Base-by-base conservation (phyloP, 208 protist species). In the Trypanosoma vivax region DNA sequence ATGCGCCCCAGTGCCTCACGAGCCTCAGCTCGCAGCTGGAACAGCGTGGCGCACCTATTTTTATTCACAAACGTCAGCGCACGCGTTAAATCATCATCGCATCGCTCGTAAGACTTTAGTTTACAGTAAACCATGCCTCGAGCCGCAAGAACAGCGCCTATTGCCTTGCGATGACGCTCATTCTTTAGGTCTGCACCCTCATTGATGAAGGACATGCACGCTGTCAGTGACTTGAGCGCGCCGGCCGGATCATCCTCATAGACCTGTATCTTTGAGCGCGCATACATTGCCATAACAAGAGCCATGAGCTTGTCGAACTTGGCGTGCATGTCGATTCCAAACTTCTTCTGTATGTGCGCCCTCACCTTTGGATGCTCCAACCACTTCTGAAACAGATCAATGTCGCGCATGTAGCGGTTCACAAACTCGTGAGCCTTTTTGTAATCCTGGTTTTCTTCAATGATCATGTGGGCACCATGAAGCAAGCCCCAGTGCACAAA, bases 321-420 rank as follows among this genome's bases (percentile, higher is more conserved):
- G 40, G 75, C 80, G 35, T 67, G 56, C 76, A 90, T 85, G 52
- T 90, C 81, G 19, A 90, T 60, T 18, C 80, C 77, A 54, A 93
- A 88, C 61, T 93, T 93, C 50, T 84, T 85, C 50, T 88, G 60
- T 43, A 93, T 84, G 70, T 93, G 86, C 27, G 76, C 66, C n/a
- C 76, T 73, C 67, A 93, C 86, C 48, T 93, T 93, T 23, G 80
- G 81, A 54, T 93, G 86, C 65, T 90, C 79, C 38, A 93, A 72
- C 82, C 86, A 93, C 70, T 88, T 88, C 60, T 85, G 65, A 51
- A 93, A 93, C n/a, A 93, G 65, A 57, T 93, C 86, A 41, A 93
- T 73, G 45, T 93, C 86, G 13, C 86, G 81, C 77, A 93, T 79
- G 70, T 93, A 93, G 41, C 82, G 86, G 65, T 93, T 93, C 23